Evolutionary conservation across 495 filamentous ascomycete species (phyloP).

Genomic region (Hypomontagnella submonticulosa): DNA sequence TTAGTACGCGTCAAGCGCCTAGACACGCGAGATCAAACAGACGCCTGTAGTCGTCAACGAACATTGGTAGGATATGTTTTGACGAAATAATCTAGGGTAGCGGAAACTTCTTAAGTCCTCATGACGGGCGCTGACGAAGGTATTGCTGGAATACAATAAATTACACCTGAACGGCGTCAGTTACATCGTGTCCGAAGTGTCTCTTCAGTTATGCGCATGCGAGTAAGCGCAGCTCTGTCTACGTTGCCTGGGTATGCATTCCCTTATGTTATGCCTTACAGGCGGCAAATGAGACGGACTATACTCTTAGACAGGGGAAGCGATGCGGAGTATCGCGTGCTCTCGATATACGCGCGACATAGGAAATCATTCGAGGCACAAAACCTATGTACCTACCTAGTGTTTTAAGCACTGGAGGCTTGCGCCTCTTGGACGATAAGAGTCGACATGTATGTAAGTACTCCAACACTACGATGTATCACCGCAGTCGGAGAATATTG

Average conservation of each 20-base stretch:
- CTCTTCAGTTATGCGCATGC: slow-evolving; percentile 3
- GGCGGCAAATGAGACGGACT: slow-evolving; percentile 33
- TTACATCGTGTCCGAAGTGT: slow-evolving; percentile 19
- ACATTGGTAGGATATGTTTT: too few species aligned
- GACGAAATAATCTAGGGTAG: background rate
- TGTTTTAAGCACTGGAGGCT: too few species aligned
- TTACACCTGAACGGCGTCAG: slow-evolving; percentile 5
- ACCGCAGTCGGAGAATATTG: background rate
- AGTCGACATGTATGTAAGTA: too few species aligned
- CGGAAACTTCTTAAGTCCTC: slow-evolving; percentile 8
- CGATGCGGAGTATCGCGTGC: slow-evolving; percentile 8
- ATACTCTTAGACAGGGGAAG: slow-evolving; percentile 8
- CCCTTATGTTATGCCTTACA: background rate
- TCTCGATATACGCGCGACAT: slow-evolving; percentile 6
- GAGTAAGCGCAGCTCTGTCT: slow-evolving; percentile 13
- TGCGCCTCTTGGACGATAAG: too few species aligned
- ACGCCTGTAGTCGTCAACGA: too few species aligned
- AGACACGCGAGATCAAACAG: too few species aligned
- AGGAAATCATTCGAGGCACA: background rate
- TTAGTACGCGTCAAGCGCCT: too few species aligned
- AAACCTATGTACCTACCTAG: background rate
- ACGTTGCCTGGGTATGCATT: background rate
- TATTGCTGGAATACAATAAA: slow-evolving; percentile 6
- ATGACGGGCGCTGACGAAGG: slow-evolving; percentile 15
- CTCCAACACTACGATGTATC: background rate